phyloP scores from a whole-genome alignment of 2,329 filamentous ascomycete genomes.

The Talaromyces atroroseus region DNA sequence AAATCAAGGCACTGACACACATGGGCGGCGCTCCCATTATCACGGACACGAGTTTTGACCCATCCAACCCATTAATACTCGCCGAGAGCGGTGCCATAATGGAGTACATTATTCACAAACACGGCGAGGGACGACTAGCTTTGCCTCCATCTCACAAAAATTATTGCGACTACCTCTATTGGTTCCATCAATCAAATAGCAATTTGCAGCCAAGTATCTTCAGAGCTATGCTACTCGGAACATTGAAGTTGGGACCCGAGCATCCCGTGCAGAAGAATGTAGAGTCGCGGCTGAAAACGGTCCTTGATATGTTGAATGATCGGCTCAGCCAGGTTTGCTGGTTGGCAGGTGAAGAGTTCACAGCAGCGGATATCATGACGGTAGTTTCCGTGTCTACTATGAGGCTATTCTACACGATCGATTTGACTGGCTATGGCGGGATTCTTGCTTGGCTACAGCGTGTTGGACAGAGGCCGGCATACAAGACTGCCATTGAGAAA shows the following conservation, averaged over 20 bases:
- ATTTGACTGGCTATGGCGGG: constrained; percentile 38
- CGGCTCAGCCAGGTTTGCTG: constrained; percentile 46
- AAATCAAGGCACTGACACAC: constrained; percentile 43
- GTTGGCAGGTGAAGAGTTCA: constrained; percentile 58
- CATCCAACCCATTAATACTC: constrained; percentile 33
- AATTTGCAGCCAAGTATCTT: constrained; percentile 39
- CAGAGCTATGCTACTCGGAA: constrained; percentile 33
- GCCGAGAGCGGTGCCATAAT: constrained; percentile 56
- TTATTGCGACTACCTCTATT: constrained; percentile 60
- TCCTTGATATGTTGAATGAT: constrained; percentile 45
- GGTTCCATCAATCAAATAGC: constrained; percentile 55
- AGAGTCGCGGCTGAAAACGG: constrained; percentile 30
- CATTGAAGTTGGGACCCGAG: constrained; percentile 17
- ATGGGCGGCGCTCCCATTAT: constrained; percentile 57
- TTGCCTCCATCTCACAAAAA: constrained; percentile 41
- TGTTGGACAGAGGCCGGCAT: constrained; percentile 42
- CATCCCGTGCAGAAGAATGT: constrained; percentile 27
- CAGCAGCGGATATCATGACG: constrained; percentile 61
- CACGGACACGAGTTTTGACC: constrained; percentile 45
- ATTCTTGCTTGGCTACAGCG: constrained; percentile 46
- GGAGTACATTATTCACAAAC: constrained; percentile 56
- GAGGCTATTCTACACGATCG: constrained; percentile 47
- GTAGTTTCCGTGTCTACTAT: constrained; percentile 58
- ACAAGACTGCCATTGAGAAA: constrained; percentile 45
- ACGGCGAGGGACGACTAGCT: constrained; percentile 48